These are phyloP conservation scores for Nicotiana obtusifolia DNA, from an alignment of 257 asterid species.

Conservation along the genomic window DNA sequence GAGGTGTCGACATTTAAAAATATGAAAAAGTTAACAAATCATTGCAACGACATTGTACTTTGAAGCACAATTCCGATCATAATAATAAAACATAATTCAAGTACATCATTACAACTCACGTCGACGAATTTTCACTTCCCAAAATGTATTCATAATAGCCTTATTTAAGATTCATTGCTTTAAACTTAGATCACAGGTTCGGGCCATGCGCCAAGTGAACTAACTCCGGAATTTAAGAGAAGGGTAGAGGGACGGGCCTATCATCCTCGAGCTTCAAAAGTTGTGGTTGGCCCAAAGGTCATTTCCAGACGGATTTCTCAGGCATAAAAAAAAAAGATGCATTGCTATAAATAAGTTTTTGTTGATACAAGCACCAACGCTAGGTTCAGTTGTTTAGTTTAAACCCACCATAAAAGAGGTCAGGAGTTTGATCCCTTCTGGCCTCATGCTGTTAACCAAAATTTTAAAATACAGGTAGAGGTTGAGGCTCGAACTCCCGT, in stretches of 20 bases:
- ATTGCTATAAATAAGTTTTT: neutral
- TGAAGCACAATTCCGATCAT: neutral
- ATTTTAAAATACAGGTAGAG: neutral
- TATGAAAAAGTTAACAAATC: neutral
- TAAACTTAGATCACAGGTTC: neutral
- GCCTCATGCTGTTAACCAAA: neutral
- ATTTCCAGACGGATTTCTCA: too few relatives aligned
- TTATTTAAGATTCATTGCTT: neutral
- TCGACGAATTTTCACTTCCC: neutral
- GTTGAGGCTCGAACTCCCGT: neutral
- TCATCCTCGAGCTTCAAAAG: too few relatives aligned
- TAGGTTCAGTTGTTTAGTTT: neutral
- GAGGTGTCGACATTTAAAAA: neutral
- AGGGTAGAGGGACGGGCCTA: too few relatives aligned
- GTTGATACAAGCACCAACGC: neutral
- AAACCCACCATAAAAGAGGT: neutral
- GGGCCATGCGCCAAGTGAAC: too few relatives aligned
- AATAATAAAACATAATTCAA: neutral
- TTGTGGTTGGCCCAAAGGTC: too few relatives aligned
- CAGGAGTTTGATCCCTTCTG: neutral
- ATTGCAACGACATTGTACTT: neutral
- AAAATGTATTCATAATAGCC: neutral
- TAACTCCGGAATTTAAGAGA: too few relatives aligned
- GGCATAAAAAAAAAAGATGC: neutral
- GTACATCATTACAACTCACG: neutral